Evolutionary conservation across 2,329 filamentous ascomycete genomes (phyloP), one percentile per base, ranked within the genome.

Genomic region (Aureobasidium subglaciale): DNA sequence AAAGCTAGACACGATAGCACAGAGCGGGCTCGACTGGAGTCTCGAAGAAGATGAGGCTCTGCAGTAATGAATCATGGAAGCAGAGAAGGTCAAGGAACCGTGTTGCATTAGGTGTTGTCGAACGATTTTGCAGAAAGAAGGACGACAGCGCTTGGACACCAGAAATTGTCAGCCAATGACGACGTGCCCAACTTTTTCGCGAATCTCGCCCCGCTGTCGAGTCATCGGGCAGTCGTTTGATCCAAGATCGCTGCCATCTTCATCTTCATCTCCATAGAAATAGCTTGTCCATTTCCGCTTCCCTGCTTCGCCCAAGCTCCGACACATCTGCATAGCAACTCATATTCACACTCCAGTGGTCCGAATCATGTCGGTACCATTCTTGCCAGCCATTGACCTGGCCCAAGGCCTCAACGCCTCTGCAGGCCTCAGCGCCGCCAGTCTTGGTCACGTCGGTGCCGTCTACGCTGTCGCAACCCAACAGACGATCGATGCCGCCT

Each of bases 391-490:
- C 59, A 77, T 79, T 66, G 73, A 79, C 65, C 62, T 78, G 52
- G 62, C 68, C 40, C 66, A 62, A 38, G 73, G 72, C 65, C 65
- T 73, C 59, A 68, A 72, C 59, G 62, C 75, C 59, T 63, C 74
- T 37, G 70, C 73, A 54, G 80, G 80, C 56, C 74, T 84, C 56
- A 70, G 73, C 46, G 67, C 78, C 43, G 71, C 78, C 57, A 67
- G 70, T 30, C 59, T 86, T 60, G 76, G 81, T 29, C 83, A 80
- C 67, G 73, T 85, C 54, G 80, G 80, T 61, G 76, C 77, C 56
- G 76, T 83, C 56, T 78, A 82, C 63, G 70, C 81, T 55, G 75
- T 73, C 60, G 75, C 79, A 56, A 76, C 76, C 16, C 70, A 71
- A 20, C 55, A 62, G 29, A 66, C 61, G 20, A 65, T 79, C 62